Conservation (phyloP, 805 yeast species). For the Grigorovia yakushimaensis region DNA sequence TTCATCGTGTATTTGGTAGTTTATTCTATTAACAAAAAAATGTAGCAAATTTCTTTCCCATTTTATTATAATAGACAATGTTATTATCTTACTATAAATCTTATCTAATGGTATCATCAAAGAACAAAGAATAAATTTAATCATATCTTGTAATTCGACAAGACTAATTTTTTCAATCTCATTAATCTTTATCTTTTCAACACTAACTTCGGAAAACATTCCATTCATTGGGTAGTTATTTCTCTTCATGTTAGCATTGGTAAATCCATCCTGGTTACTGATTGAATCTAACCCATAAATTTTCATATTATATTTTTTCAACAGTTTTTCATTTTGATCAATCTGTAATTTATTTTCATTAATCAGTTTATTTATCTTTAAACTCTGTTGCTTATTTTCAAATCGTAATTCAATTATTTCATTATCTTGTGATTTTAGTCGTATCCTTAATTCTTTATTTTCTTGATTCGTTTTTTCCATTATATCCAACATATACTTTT, state of each 20-base stretch:
- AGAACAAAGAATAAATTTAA: slow-evolving; percentile 27
- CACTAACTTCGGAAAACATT: background rate
- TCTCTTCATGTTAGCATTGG: no score
- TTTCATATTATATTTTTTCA: background rate
- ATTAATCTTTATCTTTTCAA: slow-evolving; percentile 10
- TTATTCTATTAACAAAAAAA: slow-evolving; percentile 27
- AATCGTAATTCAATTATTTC: background rate
- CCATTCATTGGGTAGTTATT: no score
- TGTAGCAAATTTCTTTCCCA: slow-evolving; percentile 23
- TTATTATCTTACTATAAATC: slow-evolving; percentile 19
- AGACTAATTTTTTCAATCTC: slow-evolving; percentile 23
- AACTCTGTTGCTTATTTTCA: background rate
- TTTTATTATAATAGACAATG: slow-evolving; percentile 18
- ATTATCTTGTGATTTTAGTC: background rate
- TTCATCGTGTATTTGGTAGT: slow-evolving; percentile 24
- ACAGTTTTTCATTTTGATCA: background rate
- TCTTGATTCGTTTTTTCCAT: background rate
- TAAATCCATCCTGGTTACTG: background rate
- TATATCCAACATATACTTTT: background rate
- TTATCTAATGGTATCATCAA: slow-evolving; percentile 27
- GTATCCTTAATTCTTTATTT: background rate
- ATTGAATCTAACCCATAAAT: background rate
- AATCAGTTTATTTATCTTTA: background rate
- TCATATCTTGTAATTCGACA: slow-evolving; percentile 27
- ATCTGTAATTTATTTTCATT: background rate